Evolutionary conservation across 192 early-diverging fungal species (phyloP).

Genomic region (Cetraspora pellucida): DNA sequence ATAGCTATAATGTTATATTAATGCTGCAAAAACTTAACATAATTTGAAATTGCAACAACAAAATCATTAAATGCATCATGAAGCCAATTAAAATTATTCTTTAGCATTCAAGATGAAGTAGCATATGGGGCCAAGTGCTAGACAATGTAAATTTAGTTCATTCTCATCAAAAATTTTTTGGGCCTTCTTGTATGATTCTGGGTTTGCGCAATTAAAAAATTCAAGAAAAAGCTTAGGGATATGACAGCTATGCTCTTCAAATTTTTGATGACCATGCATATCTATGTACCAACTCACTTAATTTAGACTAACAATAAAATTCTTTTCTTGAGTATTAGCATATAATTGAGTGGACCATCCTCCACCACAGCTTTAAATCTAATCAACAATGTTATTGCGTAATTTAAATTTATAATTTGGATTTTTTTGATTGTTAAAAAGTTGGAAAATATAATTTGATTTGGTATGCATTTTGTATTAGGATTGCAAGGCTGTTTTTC

Average conservation of each 20-base stretch:
- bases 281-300: background rate
- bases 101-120: background rate
- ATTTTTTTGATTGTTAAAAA: background rate
- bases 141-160: background rate
- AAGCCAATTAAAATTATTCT: background rate
- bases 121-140: background rate
- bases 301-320: background rate
- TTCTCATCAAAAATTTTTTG: background rate
- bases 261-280: background rate
- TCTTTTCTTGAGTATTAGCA: background rate
- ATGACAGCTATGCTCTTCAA: background rate
- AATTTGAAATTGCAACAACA: background rate
- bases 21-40: background rate
- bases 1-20: background rate
- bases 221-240: background rate
- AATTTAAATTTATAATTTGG: background rate
- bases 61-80: background rate
- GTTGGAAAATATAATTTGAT: background rate
- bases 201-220: background rate
- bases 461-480: constrained; percentile 13
- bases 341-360: background rate
- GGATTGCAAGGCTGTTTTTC: background rate
- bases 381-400: background rate
- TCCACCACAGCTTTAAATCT: background rate
- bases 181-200: background rate